These are phyloP conservation scores for Quercus dentata DNA, from an alignment of 306 rosid species.

Conservation along the genomic window DNA sequence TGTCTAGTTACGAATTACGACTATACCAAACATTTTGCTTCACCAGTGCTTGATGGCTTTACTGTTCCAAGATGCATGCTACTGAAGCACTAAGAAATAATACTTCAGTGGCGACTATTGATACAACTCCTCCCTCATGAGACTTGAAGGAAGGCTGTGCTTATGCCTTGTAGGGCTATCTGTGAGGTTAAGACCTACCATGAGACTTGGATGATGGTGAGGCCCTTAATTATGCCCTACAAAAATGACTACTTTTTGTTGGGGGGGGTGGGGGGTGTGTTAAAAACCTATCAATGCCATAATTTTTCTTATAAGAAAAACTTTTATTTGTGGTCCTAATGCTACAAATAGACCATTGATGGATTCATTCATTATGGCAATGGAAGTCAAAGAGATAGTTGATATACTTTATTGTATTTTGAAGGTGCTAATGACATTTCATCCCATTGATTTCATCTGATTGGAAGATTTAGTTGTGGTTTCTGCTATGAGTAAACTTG, in stretches of 20 bases:
- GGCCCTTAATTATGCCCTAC: background rate
- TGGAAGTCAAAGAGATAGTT: no score
- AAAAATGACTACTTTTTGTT: background rate
- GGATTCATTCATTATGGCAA: background rate
- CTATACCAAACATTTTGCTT: background rate
- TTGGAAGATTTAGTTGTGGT: no score
- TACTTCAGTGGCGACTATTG: background rate
- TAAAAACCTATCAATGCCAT: background rate
- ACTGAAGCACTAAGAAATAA: background rate
- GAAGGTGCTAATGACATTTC: background rate
- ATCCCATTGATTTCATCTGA: background rate
- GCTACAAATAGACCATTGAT: slow-evolving; percentile 25
- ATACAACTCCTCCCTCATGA: background rate
- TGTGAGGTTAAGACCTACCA: background rate
- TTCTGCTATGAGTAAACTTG: background rate
- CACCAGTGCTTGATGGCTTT: background rate
- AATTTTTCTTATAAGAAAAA: background rate
- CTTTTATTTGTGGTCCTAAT: background rate
- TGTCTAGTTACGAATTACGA: background rate
- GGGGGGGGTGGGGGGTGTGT: rapidly evolving
- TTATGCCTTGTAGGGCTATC: background rate
- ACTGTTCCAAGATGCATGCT: background rate
- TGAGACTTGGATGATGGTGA: background rate
- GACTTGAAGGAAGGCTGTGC: background rate
- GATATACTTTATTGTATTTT: no score